Percentiles rank a stretch among this genome's conserved stretches.
Conservation (phyloP, 441 rosid genomes). For the Iberis amara region DNA sequence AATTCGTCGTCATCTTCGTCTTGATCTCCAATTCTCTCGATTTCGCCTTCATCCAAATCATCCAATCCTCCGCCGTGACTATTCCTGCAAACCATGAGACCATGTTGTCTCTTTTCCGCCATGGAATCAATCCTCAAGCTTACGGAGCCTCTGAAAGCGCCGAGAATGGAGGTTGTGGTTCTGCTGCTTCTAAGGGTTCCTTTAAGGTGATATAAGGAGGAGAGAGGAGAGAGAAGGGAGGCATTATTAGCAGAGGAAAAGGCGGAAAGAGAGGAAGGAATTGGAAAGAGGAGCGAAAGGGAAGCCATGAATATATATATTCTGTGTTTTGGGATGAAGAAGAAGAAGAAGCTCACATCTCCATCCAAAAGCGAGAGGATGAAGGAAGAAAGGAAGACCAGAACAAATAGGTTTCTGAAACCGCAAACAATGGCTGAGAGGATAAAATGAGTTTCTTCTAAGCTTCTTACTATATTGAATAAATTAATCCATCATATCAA, state of each 20-base stretch:
- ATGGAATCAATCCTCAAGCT: conserved; percentile 22
- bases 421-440: conserved; percentile 5
- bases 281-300: conserved; percentile 25
- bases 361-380: conserved; percentile 25
- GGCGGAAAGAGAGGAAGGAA: conserved; percentile 24
- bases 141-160: conserved; percentile 18
- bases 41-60: conserved; percentile 32
- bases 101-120: conserved; percentile 30
- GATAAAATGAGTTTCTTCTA: conserved; percentile 15
- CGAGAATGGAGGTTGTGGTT: conserved; percentile 25
- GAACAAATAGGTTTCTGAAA: conserved; percentile 27
- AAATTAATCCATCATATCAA: no score
- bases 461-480: neutral
- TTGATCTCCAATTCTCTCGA: conserved; percentile 28
- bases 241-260: conserved; percentile 34
- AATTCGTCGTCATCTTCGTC: conserved; percentile 48
- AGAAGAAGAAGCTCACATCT: conserved; percentile 26
- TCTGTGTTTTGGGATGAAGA: neutral
- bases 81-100: conserved; percentile 21
- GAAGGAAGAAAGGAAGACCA: conserved; percentile 51
- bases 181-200: neutral
- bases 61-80: conserved; percentile 30
- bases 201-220: conserved; percentile 35
- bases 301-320: conserved; percentile 18
- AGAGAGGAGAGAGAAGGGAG: conserved; percentile 37